phyloP scores from a whole-genome alignment of 164 flowering plant species.

The Magnolia sinica region DNA sequence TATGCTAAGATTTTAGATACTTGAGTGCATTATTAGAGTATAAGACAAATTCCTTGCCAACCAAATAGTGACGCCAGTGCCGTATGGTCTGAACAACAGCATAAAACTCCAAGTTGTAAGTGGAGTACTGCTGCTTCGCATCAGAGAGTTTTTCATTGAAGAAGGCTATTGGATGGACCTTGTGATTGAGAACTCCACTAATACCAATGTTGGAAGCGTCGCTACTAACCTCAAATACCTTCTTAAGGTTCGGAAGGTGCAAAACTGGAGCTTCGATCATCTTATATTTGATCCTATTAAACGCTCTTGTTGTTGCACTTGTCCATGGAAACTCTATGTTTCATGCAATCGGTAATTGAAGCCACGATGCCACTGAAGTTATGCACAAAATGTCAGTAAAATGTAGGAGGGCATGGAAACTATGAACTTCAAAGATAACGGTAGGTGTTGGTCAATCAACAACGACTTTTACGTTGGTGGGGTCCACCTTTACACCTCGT shows the following conservation, averaged over 20 bases:
- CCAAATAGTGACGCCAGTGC: conserved; percentile 5
- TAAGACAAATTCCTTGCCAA: conserved; percentile 1
- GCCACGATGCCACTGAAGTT: not conserved
- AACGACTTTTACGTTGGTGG: not conserved
- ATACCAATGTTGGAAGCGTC: conserved; percentile 8
- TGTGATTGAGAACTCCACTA: too few relatives aligned
- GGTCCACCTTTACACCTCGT: not conserved
- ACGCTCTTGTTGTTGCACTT: not conserved
- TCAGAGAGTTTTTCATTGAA: too few relatives aligned
- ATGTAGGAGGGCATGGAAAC: not conserved
- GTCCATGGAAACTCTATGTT: not conserved
- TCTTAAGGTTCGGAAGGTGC: not conserved
- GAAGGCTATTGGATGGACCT: too few relatives aligned
- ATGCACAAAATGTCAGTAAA: not conserved
- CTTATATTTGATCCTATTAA: not conserved
- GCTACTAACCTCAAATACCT: not conserved
- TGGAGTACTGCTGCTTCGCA: too few relatives aligned
- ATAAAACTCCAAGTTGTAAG: conserved; percentile 7
- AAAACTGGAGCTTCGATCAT: not conserved
- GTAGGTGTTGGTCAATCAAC: not conserved
- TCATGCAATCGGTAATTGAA: not conserved
- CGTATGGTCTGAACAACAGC: conserved; percentile 2
- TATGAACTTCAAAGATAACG: not conserved
- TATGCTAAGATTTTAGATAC: not conserved
- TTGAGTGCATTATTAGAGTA: too few relatives aligned